A percentile compares a stretch with the other conserved stretches of the same genome.
phyloP scores from a whole-genome alignment of 2,329 filamentous ascomycete species.

The Coniochaeta prunicola region DNA sequence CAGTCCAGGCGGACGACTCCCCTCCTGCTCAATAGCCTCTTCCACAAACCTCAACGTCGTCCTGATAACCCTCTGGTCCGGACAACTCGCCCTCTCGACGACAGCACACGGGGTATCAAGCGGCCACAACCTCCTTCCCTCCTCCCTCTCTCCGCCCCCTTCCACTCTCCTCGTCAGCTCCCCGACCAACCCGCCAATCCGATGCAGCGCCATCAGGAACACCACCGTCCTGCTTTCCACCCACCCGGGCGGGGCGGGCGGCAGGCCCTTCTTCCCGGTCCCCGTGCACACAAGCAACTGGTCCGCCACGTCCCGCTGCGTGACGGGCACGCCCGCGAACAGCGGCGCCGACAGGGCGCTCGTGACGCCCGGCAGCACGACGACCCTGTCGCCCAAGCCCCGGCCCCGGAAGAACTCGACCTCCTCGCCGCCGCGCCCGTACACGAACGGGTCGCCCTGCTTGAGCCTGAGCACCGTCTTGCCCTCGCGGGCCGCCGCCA shows the following conservation, averaged over 20 bases:
- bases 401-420: constrained; percentile 71
- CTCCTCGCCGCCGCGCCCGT: constrained; percentile 91
- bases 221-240: constrained; percentile 74
- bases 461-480: constrained; percentile 83
- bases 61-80: constrained; percentile 86
- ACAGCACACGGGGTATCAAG: constrained; percentile 79
- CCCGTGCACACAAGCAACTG: constrained; percentile 96
- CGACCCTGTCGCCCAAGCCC: constrained; percentile 50
- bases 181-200: constrained; percentile 65
- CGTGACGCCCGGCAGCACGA: constrained; percentile 84
- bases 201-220: constrained; percentile 91
- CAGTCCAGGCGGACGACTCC: constrained; percentile 80
- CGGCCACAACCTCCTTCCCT: constrained; percentile 54
- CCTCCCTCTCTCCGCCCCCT: constrained; percentile 9
- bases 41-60: constrained; percentile 76
- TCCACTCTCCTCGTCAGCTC: constrained; percentile 51
- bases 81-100: constrained; percentile 86
- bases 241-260: constrained; percentile 75
- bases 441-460: constrained; percentile 94
- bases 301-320: constrained; percentile 83
- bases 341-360: constrained; percentile 80
- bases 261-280: constrained; percentile 81
- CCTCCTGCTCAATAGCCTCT: constrained; percentile 79
- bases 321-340: constrained; percentile 81
- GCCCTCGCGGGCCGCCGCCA: constrained; percentile 58